Conservation (phyloP, 257 asterid species). For the Primulina huaijiensis region DNA sequence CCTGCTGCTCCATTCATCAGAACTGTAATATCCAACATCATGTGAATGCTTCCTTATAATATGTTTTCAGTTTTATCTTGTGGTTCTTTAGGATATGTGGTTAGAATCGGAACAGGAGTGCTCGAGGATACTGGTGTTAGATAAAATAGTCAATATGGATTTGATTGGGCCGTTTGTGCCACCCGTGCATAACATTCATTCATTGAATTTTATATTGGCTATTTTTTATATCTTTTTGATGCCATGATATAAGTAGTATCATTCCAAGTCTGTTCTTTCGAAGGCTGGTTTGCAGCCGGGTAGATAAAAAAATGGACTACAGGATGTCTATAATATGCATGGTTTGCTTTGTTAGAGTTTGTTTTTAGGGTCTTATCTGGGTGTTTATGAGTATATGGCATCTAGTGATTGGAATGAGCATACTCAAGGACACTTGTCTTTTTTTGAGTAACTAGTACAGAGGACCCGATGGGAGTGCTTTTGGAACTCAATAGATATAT, state of each 20-base stretch:
- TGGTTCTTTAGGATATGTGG: background rate
- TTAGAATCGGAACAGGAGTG: background rate
- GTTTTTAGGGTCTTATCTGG: background rate
- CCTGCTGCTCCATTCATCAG: constrained; percentile 91
- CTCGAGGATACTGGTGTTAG: background rate
- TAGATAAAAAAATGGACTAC: background rate
- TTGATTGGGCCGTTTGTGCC: background rate
- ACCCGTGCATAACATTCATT: background rate
- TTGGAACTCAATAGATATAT: constrained; percentile 1
- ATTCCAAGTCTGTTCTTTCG: background rate
- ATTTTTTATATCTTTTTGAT: background rate
- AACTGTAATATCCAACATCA: constrained; percentile 37
- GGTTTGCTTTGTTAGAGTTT: background rate
- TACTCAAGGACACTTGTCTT: constrained; percentile 10
- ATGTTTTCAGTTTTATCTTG: background rate
- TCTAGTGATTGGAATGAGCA: constrained; percentile 9
- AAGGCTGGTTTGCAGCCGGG: background rate
- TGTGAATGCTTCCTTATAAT: constrained; percentile 9
- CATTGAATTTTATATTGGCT: background rate
- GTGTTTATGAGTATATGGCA: constrained; percentile 14
- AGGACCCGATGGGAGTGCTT: constrained; percentile 10
- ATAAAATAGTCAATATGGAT: background rate
- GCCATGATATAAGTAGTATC: background rate
- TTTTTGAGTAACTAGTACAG: background rate
- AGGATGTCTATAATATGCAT: background rate